phyloP scores from a whole-genome alignment of 1,284 basidiomycete species.

The Lentinula novae-zelandiae region DNA sequence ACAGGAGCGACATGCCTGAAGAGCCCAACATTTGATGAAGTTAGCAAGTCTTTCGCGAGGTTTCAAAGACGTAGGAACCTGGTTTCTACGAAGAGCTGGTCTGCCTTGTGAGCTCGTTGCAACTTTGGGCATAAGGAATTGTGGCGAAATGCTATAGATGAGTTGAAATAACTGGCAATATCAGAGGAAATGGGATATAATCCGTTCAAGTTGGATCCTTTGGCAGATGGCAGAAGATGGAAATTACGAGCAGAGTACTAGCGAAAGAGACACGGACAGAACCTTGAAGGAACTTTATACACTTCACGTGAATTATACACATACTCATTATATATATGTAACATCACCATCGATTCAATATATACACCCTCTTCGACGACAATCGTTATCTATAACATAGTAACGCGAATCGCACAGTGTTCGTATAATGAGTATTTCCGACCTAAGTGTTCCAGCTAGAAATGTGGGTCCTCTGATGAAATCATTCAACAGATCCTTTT shows the following conservation, averaged over 20 bases:
- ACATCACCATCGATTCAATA: not conserved
- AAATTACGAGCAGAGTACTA: not conserved
- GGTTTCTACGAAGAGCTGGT: slow-evolving; percentile 73
- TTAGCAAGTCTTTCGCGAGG: not conserved
- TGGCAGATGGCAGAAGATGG: not conserved
- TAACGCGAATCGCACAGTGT: no score
- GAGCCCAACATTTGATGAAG: not conserved
- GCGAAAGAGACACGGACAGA: not conserved
- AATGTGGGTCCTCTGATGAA: no score
- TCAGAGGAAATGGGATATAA: not conserved
- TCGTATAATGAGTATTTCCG: not conserved
- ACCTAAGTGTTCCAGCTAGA: no score
- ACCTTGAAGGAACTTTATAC: not conserved
- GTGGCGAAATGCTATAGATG: not conserved
- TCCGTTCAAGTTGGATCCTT: no score
- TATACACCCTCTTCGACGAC: not conserved
- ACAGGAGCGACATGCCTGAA: not conserved
- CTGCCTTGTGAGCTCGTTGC: slow-evolving; percentile 34
- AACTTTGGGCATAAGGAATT: slow-evolving; percentile 60
- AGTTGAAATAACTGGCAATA: not conserved
- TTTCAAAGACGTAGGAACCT: slow-evolving; percentile 38
- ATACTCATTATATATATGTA: not conserved
- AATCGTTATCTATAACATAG: no score
- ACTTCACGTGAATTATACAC: not conserved
- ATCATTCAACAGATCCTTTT: no score